These are phyloP conservation scores for Hymenoscyphus infarciens DNA, from an alignment of 2,329 filamentous ascomycete genomes.

Conservation along the genomic window DNA sequence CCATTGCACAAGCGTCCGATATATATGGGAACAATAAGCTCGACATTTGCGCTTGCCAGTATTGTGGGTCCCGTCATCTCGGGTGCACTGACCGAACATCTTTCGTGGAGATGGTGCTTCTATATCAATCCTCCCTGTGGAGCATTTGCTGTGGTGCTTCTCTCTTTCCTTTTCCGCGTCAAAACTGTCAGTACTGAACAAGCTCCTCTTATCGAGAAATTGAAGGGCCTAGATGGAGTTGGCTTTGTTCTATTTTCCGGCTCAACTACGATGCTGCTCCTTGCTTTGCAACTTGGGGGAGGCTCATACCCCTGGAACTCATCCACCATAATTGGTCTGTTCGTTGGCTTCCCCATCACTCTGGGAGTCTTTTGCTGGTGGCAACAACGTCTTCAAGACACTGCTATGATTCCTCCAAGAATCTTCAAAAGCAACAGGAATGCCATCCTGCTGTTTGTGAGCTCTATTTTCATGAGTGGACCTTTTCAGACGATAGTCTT, in stretches of 20 bases:
- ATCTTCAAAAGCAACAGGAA: slow-evolving; percentile 29
- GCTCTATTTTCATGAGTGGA: no score
- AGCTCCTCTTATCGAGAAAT: no score
- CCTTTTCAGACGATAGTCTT: slow-evolving; percentile 39
- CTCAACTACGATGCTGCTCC: slow-evolving; percentile 26
- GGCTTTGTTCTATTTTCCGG: slow-evolving; percentile 28
- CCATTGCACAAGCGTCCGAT: not conserved
- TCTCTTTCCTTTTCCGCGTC: not conserved
- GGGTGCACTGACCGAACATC: slow-evolving; percentile 27
- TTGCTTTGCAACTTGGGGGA: slow-evolving; percentile 29
- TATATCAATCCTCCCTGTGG: slow-evolving; percentile 41
- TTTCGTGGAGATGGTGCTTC: slow-evolving; percentile 25
- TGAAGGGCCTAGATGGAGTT: no score
- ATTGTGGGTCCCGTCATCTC: slow-evolving; percentile 30
- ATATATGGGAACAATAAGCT: slow-evolving; percentile 21
- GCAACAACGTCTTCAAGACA: not conserved
- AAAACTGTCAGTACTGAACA: not conserved
- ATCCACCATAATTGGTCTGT: slow-evolving; percentile 32
- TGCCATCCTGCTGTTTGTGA: no score
- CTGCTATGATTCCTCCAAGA: slow-evolving; percentile 37
- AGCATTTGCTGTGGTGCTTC: not conserved
- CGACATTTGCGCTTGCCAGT: slow-evolving; percentile 18
- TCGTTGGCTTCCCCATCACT: slow-evolving; percentile 26
- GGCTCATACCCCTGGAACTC: slow-evolving; percentile 26
- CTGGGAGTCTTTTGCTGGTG: slow-evolving; percentile 19